Base-by-base conservation (phyloP, 306 rosid genomes). In the Pyrus communis region DNA sequence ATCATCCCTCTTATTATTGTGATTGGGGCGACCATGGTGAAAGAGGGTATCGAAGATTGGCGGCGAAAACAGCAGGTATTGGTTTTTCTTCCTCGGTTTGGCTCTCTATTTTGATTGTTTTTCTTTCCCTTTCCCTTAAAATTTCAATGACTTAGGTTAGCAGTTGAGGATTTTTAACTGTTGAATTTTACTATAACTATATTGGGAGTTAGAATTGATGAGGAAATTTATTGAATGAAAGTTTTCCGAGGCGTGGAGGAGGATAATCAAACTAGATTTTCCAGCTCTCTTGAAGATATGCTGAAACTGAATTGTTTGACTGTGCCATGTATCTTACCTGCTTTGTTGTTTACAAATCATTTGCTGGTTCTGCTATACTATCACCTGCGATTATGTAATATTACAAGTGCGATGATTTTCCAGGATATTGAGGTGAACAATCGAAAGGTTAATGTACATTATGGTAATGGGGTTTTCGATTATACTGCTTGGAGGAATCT, bases 41-140 rank as follows among this genome's bases (percentile, higher is more conserved):
- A 95, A 84, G 98, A 95, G 71, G 97, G 83, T 38, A 86, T 92
- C 18, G 98, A 92, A 83, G 98, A 95, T 83, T 75, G 64, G 97
- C 82, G 86, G 31, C 78, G 98, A 51, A 90, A 92, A 65, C 85
- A 83, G 82, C 98, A 95, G 97, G 98, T 95, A 83, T 1, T 9
- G 21, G 67, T 63, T 77, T 49, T 81, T 18, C 67, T 19, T 79
- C 28, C 33, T 31, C 2, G 49, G 61, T 67, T 76, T 35, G 79
- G 64, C 65, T 81, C 11, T 49, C 11, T 72, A 17, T 46, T 71
- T 76, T 66, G 4, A 51, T 75, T 75, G 67, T 70, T 71, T 59
- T 72, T 45, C 61, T 57, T 28, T 52, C 18, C 67, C 63, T 75
- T 74, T 67, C 40, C 18, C 57, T 5, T 55, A 9, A 7, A 18